phyloP scores from a whole-genome alignment of 2,329 filamentous ascomycete species.

The Monosporascus sp. region DNA sequence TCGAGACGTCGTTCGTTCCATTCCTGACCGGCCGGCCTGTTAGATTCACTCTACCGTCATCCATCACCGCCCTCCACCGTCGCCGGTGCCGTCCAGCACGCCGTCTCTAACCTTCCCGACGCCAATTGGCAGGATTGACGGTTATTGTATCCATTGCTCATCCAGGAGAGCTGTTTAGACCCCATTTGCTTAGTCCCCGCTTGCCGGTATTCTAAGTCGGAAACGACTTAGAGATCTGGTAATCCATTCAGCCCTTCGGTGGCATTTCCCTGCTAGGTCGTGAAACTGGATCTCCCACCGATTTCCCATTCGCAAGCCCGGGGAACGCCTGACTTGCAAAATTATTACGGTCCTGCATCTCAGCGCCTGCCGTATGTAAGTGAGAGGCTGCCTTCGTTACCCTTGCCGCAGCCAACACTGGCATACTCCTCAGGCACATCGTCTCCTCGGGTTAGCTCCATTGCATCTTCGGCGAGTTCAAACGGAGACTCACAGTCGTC shows the following conservation, averaged over 20 bases:
- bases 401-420: constrained; percentile 64
- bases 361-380: constrained; percentile 64
- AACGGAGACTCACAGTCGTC: constrained; percentile 50
- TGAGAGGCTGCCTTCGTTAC: constrained; percentile 68
- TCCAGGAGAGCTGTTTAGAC: neutral
- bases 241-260: constrained; percentile 9
- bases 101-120: neutral
- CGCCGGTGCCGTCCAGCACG: neutral
- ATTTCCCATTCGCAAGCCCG: constrained; percentile 78
- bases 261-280: constrained; percentile 52
- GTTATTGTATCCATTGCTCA: neutral
- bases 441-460: constrained; percentile 72
- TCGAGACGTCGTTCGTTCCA: neutral
- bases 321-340: constrained; percentile 63
- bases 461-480: constrained; percentile 55
- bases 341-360: constrained; percentile 64
- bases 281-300: constrained; percentile 91
- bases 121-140: neutral
- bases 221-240: too few relatives aligned
- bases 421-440: constrained; percentile 67
- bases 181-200: constrained; percentile 8
- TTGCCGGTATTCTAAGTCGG: constrained; percentile 9
- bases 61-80: neutral
- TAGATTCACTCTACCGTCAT: neutral
- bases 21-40: neutral